Percentiles rank a stretch among this genome's conserved stretches.
Evolutionary conservation across 2,329 filamentous ascomycete genomes (phyloP).

Genomic region (Chrysosphaeria jannelii): DNA sequence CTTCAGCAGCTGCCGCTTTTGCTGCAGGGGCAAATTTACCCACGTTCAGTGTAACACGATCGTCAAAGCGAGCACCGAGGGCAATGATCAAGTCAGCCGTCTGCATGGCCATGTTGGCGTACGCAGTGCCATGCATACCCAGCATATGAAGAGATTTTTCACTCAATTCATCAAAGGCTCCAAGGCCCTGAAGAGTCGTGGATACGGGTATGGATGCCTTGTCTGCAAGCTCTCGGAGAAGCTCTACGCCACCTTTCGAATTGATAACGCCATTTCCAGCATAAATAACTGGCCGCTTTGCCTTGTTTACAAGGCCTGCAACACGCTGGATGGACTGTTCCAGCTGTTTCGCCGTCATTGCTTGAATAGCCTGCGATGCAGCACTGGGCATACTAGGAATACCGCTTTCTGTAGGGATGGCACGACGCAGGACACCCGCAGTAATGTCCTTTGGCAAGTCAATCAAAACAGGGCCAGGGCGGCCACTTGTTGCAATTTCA

Average conservation of each 20-base stretch:
- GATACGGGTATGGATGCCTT: slow-evolving; percentile 84
- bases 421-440: slow-evolving; percentile 48
- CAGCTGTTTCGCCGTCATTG: slow-evolving; percentile 42
- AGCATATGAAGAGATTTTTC: slow-evolving; percentile 93
- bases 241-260: slow-evolving; percentile 43
- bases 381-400: slow-evolving; percentile 62
- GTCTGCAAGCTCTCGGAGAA: slow-evolving; percentile 65
- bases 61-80: slow-evolving; percentile 79
- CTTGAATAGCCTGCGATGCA: slow-evolving; percentile 52
- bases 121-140: slow-evolving; percentile 91
- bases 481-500: slow-evolving; percentile 82
- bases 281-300: slow-evolving; percentile 87
- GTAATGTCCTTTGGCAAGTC: slow-evolving; percentile 94
- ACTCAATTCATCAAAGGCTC: slow-evolving; percentile 75
- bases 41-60: slow-evolving; percentile 64
- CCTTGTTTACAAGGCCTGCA: slow-evolving; percentile 53
- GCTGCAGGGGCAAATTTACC: slow-evolving; percentile 72
- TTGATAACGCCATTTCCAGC: slow-evolving; percentile 73
- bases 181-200: slow-evolving; percentile 80
- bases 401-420: slow-evolving; percentile 48
- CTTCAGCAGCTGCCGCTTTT: slow-evolving; percentile 55
- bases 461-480: slow-evolving; percentile 80
- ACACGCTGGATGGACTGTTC: slow-evolving; percentile 44
- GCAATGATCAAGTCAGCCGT: slow-evolving; percentile 89
- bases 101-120: slow-evolving; percentile 95